These are phyloP conservation scores for Trichoderma afroharzianum DNA, from an alignment of 2,329 filamentous ascomycete genomes.

Conservation along the genomic window DNA sequence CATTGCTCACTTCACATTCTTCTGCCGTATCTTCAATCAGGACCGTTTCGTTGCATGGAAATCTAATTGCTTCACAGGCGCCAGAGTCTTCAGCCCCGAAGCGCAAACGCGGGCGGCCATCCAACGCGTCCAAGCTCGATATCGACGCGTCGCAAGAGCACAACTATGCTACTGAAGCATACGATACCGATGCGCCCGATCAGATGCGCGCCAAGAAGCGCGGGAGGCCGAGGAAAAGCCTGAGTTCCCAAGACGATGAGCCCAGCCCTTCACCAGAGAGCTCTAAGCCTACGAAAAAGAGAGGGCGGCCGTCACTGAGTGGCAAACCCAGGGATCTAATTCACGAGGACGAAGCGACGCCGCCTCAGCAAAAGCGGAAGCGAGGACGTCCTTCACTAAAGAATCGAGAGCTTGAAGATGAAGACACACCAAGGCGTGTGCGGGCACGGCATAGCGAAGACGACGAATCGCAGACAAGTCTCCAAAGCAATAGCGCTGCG, in stretches of 20 bases:
- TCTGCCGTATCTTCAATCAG: background rate
- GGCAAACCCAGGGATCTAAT: background rate
- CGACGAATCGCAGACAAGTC: background rate
- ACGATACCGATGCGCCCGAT: slow-evolving; percentile 27
- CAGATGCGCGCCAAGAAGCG: slow-evolving; percentile 25
- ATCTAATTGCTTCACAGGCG: slow-evolving; percentile 22
- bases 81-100: slow-evolving; percentile 32
- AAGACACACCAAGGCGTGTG: slow-evolving; percentile 6
- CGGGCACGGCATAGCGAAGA: slow-evolving; percentile 6
- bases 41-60: background rate
- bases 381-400: slow-evolving; percentile 34
- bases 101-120: slow-evolving; percentile 42
- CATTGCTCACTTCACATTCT: background rate
- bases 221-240: slow-evolving; percentile 21
- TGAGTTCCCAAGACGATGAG: background rate
- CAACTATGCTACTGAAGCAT: slow-evolving; percentile 16
- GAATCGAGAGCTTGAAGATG: slow-evolving; percentile 14
- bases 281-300: slow-evolving; percentile 22
- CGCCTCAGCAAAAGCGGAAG: slow-evolving; percentile 31
- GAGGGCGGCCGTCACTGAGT: slow-evolving; percentile 28
- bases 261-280: background rate
- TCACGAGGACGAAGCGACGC: background rate
- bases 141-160: slow-evolving; percentile 26
- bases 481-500: slow-evolving; percentile 12
- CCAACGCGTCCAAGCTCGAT: slow-evolving; percentile 38